These are phyloP conservation scores for Arthroderma sp. DNA, from an alignment of 2,329 filamentous ascomycete genomes.

Conservation along the genomic window DNA sequence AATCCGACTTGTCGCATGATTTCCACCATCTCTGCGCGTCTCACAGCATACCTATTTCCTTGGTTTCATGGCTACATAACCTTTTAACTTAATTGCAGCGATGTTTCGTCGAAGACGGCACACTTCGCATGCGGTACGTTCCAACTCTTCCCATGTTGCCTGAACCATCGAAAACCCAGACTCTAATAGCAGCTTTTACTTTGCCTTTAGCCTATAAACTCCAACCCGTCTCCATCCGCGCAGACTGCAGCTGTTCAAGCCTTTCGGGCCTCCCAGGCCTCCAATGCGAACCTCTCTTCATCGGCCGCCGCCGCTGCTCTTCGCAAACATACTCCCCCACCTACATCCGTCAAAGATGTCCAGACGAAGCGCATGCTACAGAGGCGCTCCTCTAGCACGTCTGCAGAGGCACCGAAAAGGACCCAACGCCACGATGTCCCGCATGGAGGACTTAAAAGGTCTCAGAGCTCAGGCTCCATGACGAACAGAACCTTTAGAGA, in stretches of 20 bases:
- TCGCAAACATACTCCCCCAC: slow-evolving; percentile 61
- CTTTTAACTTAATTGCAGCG: slow-evolving; percentile 2
- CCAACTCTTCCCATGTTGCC: neutral
- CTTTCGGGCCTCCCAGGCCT: slow-evolving; percentile 55
- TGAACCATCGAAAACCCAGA: neutral
- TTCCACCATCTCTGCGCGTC: no score
- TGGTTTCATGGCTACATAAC: no score
- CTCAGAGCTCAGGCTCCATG: slow-evolving; percentile 69
- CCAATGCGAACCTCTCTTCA: slow-evolving; percentile 52
- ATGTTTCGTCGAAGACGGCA: slow-evolving; percentile 33
- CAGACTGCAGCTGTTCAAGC: slow-evolving; percentile 70
- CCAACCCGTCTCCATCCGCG: slow-evolving; percentile 56
- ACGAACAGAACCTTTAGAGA: slow-evolving; percentile 76
- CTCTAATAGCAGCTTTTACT: neutral
- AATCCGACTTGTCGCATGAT: no score
- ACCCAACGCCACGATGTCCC: slow-evolving; percentile 27
- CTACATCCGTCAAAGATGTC: slow-evolving; percentile 66
- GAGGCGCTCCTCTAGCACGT: slow-evolving; percentile 59
- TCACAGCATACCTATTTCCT: no score
- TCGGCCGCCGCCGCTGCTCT: slow-evolving; percentile 80
- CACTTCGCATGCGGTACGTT: slow-evolving; percentile 31
- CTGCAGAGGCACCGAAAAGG: slow-evolving; percentile 40
- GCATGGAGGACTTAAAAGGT: slow-evolving; percentile 43
- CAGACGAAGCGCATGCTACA: slow-evolving; percentile 77
- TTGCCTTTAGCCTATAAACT: slow-evolving; percentile 45